A percentile compares a stretch with the other conserved stretches of the same genome.
These are phyloP conservation scores for Teunomyces pallodes DNA, from an alignment of 805 yeast genomes.

Conservation along the genomic window DNA sequence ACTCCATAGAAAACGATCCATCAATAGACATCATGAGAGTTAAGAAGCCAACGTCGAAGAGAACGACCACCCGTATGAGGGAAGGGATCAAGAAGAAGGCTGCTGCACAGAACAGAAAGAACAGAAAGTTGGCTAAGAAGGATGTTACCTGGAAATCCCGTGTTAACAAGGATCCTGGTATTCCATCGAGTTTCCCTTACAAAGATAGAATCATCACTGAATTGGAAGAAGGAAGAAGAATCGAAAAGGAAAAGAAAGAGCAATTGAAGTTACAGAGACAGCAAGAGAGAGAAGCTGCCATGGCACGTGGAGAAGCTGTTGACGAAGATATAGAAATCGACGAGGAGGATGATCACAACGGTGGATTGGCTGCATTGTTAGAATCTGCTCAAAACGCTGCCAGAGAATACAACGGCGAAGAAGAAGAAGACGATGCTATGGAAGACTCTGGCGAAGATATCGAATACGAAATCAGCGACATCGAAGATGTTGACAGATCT, in stretches of 20 bases:
- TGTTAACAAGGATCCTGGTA: slow-evolving; percentile 84
- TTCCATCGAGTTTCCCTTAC: slow-evolving; percentile 93
- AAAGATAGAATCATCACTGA: slow-evolving; percentile 77
- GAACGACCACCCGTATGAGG: slow-evolving; percentile 88
- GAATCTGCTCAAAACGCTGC: slow-evolving; percentile 92
- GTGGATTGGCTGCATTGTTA: slow-evolving; percentile 77
- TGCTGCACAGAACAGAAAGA: slow-evolving; percentile 85
- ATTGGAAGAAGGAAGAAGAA: slow-evolving; percentile 61
- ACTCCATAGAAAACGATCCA: background rate
- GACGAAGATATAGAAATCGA: slow-evolving; percentile 39
- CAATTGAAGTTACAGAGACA: slow-evolving; percentile 48
- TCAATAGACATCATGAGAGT: slow-evolving; percentile 37
- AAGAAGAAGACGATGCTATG: slow-evolving; percentile 23
- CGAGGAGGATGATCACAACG: slow-evolving; percentile 39
- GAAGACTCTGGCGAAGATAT: slow-evolving; percentile 40
- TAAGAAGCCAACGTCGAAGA: slow-evolving; percentile 73
- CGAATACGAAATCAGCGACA: slow-evolving; percentile 43
- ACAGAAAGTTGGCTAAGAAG: slow-evolving; percentile 76
- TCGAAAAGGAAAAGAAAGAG: slow-evolving; percentile 54
- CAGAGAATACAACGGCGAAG: slow-evolving; percentile 62
- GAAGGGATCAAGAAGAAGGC: slow-evolving; percentile 97
- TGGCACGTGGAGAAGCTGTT: slow-evolving; percentile 36
- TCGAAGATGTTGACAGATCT: slow-evolving; percentile 40
- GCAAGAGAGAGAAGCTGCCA: slow-evolving; percentile 44
- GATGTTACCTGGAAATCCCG: slow-evolving; percentile 93